Evolutionary conservation across 352 stramenopile species (phyloP).

Genomic region (Phytophthora lateralis): DNA sequence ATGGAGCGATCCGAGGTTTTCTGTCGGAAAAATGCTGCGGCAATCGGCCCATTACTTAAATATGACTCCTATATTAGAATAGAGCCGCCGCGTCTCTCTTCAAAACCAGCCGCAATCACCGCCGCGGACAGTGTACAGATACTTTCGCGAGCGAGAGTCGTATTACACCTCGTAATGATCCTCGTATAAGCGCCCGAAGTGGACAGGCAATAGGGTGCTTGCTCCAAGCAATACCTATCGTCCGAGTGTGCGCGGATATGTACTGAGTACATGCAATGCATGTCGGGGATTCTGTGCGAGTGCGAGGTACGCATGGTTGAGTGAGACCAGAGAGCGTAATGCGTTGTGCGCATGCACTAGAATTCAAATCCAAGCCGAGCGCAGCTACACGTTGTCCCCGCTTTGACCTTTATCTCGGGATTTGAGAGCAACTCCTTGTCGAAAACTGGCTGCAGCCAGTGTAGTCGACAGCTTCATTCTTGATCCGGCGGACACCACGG

Average conservation of each 20-base stretch:
- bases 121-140: no score
- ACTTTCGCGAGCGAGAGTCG: no score
- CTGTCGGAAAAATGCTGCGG: no score
- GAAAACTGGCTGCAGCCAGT: slow-evolving; percentile 31
- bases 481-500: slow-evolving; percentile 20
- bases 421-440: slow-evolving; percentile 20
- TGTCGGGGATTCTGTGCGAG: no score
- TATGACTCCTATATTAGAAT: no score
- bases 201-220: slow-evolving; percentile 6
- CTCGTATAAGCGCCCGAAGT: slow-evolving; percentile 13
- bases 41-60: no score
- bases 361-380: slow-evolving; percentile 14
- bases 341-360: neutral
- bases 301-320: no score
- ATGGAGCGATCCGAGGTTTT: no score
- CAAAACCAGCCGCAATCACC: slow-evolving; percentile 21
- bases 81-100: slow-evolving; percentile 5
- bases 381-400: slow-evolving; percentile 6
- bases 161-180: no score
- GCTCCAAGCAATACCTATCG: neutral
- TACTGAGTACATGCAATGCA: neutral
- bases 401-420: slow-evolving; percentile 24
- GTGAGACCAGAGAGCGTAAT: neutral
- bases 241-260: neutral
- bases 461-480: slow-evolving; percentile 3